Base-by-base conservation (phyloP, 2,329 filamentous ascomycete species). In the Microdochium nivale region DNA sequence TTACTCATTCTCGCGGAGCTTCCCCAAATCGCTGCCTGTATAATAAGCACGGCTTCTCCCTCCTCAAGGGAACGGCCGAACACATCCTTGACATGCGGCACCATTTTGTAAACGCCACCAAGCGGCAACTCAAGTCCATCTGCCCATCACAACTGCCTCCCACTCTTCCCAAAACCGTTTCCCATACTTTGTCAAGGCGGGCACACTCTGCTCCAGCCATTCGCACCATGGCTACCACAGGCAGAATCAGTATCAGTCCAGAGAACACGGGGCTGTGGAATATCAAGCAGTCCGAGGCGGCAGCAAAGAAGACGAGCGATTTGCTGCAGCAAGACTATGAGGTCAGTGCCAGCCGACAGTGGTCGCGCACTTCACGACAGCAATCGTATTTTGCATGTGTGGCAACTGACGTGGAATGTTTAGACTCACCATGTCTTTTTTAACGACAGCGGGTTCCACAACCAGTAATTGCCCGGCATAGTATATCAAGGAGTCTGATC, bases 241-340 rank as follows among this genome's bases (percentile, higher is more conserved):
- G 69, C 55, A 71, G 67, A 14, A 75, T 84, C 49, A 62, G 72
- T 21, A 67, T 84, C 50, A 61, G 65, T 3, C 63, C 73, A 1
- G 64, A 73, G 2, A 71, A 81, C 50, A 76, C 75, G 0, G 81
- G 80, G 3, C 62, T 83, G 8, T 69, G 76, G 56, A 65, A 65
- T 8, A 53, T 73, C 64, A 54, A 71, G 55, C 68, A 80, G 63
- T 78, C 72, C 2, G 68, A 78, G 2, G 81, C 82, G 32, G 77
- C 83, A 0, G 87, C 89, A 0, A 69, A 72, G 37, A 83, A 74
- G 53, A 76, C 79, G 1, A 85, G 83, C 3, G 74, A 87, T 55
- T 68, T 95, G 3, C 70, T 96, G 19, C 88, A 95, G 63, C 72
- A 83, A 52, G 90, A 96, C 61, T 77, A 94, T 56, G 79, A 83